Evolutionary conservation across 2,329 filamentous ascomycete species (phyloP).

Genomic region (Capronia americana): DNA sequence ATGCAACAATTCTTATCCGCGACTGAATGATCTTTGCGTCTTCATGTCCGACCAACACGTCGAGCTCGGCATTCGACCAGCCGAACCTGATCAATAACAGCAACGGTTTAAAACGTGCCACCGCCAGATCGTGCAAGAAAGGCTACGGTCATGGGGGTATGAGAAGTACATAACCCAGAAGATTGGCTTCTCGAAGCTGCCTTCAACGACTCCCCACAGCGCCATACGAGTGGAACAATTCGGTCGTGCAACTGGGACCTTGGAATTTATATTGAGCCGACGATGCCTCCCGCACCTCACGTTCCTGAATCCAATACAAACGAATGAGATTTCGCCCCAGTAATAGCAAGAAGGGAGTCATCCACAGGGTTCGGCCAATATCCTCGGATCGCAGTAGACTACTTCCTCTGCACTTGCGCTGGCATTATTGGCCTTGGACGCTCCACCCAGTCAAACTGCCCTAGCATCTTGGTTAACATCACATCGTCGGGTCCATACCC

Average conservation of each 20-base stretch:
- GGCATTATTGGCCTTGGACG: background rate
- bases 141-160: background rate
- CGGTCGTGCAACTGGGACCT: background rate
- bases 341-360: background rate
- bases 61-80: no score
- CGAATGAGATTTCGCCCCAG: background rate
- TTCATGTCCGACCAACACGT: no score
- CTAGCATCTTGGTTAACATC: background rate
- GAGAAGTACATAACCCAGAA: background rate
- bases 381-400: background rate
- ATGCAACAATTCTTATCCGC: background rate
- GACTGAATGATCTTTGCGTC: no score
- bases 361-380: background rate
- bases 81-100: background rate
- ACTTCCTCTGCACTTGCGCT: background rate
- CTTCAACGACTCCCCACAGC: background rate
- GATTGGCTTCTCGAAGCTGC: no score
- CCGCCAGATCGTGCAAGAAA: background rate
- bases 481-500: slow-evolving; percentile 6
- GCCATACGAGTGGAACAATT: background rate
- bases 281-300: background rate
- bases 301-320: background rate
- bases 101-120: background rate
- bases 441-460: slow-evolving; percentile 1
- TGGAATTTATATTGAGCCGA: background rate